phyloP scores from a whole-genome alignment of 441 rosid species.

The Breynia disticha region DNA sequence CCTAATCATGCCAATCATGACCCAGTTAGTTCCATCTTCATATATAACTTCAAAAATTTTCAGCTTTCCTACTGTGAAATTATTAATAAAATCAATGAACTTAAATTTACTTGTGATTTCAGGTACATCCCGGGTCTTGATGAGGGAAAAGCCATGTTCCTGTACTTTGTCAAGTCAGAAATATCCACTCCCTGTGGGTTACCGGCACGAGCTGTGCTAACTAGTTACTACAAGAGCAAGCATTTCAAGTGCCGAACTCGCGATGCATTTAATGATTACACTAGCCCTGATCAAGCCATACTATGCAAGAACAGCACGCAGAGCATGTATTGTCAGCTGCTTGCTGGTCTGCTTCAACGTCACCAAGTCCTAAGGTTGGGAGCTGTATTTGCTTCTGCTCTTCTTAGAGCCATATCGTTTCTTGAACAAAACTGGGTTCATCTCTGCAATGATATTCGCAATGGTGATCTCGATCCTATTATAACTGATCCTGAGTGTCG shows the following conservation, averaged over 20 bases:
- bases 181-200: slow-evolving; percentile 66
- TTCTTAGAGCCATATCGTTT: slow-evolving; percentile 70
- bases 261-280: slow-evolving; percentile 58
- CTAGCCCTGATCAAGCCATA: slow-evolving; percentile 70
- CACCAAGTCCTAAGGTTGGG: slow-evolving; percentile 67
- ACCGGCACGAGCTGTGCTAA: slow-evolving; percentile 80
- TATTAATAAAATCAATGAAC: too few relatives aligned
- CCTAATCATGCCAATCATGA: slow-evolving; percentile 77
- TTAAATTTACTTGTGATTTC: slow-evolving; percentile 9
- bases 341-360: slow-evolving; percentile 67
- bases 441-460: slow-evolving; percentile 56
- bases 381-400: slow-evolving; percentile 79
- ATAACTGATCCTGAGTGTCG: slow-evolving; percentile 63
- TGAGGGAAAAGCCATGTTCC: slow-evolving; percentile 83
- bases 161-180: slow-evolving; percentile 72
- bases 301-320: slow-evolving; percentile 70
- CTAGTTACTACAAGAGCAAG: slow-evolving; percentile 84
- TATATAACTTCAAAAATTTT: too few relatives aligned
- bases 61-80: too few relatives aligned
- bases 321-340: slow-evolving; percentile 92
- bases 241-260: slow-evolving; percentile 61
- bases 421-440: slow-evolving; percentile 66
- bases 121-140: slow-evolving; percentile 70
- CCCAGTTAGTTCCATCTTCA: slow-evolving; percentile 9
- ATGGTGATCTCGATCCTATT: slow-evolving; percentile 35